A percentile compares a stretch with the other conserved stretches of the same genome.
Evolutionary conservation across 2,329 filamentous ascomycete genomes (phyloP).

Genomic region (Leptographium procerum): DNA sequence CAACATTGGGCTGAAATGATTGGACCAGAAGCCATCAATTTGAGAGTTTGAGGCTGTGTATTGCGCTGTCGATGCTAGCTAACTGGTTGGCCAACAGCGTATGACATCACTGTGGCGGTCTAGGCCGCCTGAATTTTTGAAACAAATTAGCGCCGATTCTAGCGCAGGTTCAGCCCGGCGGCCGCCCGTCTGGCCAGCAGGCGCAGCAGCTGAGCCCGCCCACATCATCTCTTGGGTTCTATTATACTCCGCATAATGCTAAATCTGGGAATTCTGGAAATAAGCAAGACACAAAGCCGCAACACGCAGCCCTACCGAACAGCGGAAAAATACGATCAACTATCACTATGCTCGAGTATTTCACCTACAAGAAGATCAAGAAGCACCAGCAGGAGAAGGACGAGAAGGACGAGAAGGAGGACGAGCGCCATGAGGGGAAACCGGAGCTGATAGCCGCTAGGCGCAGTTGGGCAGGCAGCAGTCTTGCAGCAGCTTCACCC

Average conservation of each 20-base stretch:
- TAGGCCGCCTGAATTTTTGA: not conserved
- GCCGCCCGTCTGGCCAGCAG: not conserved
- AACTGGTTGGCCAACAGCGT: not conserved
- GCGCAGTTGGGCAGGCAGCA: not conserved
- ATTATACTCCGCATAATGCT: no score
- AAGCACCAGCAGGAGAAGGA: conserved; percentile 39
- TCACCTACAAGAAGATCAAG: conserved; percentile 51
- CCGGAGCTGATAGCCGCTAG: no score
- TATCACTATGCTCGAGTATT: conserved; percentile 53
- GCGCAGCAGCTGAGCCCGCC: not conserved
- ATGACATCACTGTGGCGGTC: conserved; percentile 8
- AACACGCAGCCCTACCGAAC: not conserved
- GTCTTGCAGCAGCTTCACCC: conserved; percentile 6
- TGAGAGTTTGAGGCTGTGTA: not conserved
- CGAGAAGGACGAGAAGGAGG: conserved; percentile 16
- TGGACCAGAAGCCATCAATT: no score
- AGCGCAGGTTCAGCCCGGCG: not conserved
- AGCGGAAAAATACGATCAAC: no score
- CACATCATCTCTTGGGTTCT: no score
- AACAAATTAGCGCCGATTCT: not conserved
- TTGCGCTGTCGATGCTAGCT: not conserved
- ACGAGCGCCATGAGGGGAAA: not conserved
- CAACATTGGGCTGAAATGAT: no score
- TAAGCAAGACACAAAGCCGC: not conserved
- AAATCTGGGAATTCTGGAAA: no score